Base-by-base conservation (phyloP, 805 yeast species). In the Schizosaccharomyces japonicus region DNA sequence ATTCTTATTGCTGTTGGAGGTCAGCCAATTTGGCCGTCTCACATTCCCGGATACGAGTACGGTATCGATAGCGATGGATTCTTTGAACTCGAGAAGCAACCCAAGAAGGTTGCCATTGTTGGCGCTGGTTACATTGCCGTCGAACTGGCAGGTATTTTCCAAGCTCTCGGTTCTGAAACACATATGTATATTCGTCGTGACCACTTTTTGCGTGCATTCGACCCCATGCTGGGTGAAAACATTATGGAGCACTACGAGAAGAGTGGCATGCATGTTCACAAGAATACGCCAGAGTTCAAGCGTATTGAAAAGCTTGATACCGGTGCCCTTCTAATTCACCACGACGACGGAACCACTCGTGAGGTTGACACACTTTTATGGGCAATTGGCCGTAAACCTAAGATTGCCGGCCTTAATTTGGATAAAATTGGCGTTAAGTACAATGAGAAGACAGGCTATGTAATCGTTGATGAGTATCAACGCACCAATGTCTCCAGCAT, bases 91-190 rank as follows among this genome's bases (percentile, higher is more conserved):
- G 77, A 72, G 51, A 58, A 65, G 45, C 95, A 85, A 64, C 98
- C 99, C 47, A 78, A 83, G 63, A 71, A 76, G 45, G 96, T 87
- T 27, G 96, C 92, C 1, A 70, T 90, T 51, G 94, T 90, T 10
- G 99, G 99, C 56, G 95, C 95, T 33, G 99, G 99, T 40, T 90
- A 90, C 66, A 90, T 90, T 60, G 96, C 94, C 50, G 79, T 84
- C 45, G 99, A 90, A 66, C 71, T 90, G 47, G 80, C 95, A 5
- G 98, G 98, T 52, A 84, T 90, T 42, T 87, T 90, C 74, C 71
- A 80, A 54, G 83, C 83, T 23, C 69, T 90, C 52, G 94, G 93
- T 15, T 60, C 87, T 13, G 83, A 87, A 54, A 78, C 94, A 44
- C 87, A 81, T 60, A 61, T 90, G 62, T 72, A 87, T 51, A 80